A percentile compares a stretch with the other conserved stretches of the same genome.
These are phyloP conservation scores for Neurospora intermedia DNA, from an alignment of 495 filamentous ascomycete species.

Conservation along the genomic window DNA sequence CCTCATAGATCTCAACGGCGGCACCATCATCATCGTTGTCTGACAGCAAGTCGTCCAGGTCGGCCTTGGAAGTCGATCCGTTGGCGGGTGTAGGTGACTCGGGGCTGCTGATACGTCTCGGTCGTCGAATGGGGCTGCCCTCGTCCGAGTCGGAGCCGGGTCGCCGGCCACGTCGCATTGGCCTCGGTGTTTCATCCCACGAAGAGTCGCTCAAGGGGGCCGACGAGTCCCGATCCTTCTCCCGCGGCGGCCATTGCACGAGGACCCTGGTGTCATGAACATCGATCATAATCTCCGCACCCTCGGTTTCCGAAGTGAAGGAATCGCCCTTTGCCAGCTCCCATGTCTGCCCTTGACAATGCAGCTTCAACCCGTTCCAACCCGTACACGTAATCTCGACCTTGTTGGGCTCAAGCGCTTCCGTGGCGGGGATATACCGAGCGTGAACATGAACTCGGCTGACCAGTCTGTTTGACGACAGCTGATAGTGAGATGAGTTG, in stretches of 20 bases:
- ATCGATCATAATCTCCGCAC: slow-evolving; percentile 89
- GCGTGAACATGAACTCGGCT: slow-evolving; percentile 89
- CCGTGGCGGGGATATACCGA: slow-evolving; percentile 58
- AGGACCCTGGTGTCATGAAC: slow-evolving; percentile 86
- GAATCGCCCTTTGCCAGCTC: slow-evolving; percentile 79
- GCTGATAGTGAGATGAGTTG: slow-evolving; percentile 82
- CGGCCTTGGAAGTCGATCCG: slow-evolving; percentile 18
- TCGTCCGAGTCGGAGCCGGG: slow-evolving; percentile 24
- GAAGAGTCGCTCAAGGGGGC: slow-evolving; percentile 53
- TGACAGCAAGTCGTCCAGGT: slow-evolving; percentile 21
- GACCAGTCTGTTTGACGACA: slow-evolving; percentile 82
- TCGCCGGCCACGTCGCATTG: slow-evolving; percentile 4
- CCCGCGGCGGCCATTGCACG: slow-evolving; percentile 69
- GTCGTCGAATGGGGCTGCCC: slow-evolving; percentile 59
- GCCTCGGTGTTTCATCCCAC: slow-evolving; percentile 52
- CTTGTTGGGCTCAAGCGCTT: slow-evolving; percentile 51
- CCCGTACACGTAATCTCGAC: slow-evolving; percentile 83
- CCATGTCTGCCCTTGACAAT: slow-evolving; percentile 81
- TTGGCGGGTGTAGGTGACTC: slow-evolving; percentile 61
- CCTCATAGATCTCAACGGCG: slow-evolving; percentile 43
- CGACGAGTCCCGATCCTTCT: slow-evolving; percentile 49
- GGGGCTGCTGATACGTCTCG: slow-evolving; percentile 53
- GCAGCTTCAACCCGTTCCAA: slow-evolving; percentile 91
- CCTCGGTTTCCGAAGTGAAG: slow-evolving; percentile 83
- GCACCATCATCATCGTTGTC: slow-evolving; percentile 16